A percentile compares a stretch with the other conserved stretches of the same genome.
Evolutionary conservation across 306 rosid species (phyloP).

Genomic region (Lathyrus oleraceus): DNA sequence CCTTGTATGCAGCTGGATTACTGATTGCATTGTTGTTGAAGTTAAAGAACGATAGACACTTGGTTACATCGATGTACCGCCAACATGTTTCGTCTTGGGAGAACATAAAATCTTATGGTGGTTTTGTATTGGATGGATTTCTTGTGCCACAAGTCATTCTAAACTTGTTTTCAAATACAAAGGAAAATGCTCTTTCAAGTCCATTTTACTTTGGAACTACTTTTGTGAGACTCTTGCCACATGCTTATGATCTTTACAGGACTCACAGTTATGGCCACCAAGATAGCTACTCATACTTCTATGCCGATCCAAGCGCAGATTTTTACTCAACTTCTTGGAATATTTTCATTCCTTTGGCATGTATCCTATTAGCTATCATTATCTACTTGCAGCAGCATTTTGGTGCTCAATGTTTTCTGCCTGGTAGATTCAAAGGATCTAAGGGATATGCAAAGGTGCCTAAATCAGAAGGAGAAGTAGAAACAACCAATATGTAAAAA

Average conservation of each 20-base stretch:
- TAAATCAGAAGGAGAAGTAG: constrained; percentile 33
- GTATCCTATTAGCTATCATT: constrained; percentile 47
- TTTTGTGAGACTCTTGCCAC: constrained; percentile 54
- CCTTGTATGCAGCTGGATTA: constrained; percentile 41
- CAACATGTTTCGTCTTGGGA: constrained; percentile 37
- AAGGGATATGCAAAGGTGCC: constrained; percentile 42
- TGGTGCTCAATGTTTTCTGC: constrained; percentile 48
- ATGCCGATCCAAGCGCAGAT: constrained; percentile 47
- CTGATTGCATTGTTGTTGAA: constrained; percentile 38
- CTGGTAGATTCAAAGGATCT: constrained; percentile 36
- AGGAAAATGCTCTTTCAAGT: constrained; percentile 41
- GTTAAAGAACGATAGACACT: constrained; percentile 7
- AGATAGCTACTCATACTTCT: constrained; percentile 34
- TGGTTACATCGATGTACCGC: background rate
- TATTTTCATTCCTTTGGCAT: constrained; percentile 41
- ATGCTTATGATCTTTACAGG: constrained; percentile 63
- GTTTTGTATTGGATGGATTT: constrained; percentile 54
- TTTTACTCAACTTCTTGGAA: constrained; percentile 60
- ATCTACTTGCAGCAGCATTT: constrained; percentile 58
- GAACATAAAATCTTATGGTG: constrained; percentile 45
- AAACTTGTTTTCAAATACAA: constrained; percentile 45
- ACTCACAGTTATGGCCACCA: constrained; percentile 22
- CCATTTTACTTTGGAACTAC: constrained; percentile 63
- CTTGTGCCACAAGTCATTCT: constrained; percentile 63
- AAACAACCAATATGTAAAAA: constrained; percentile 6